Base-by-base conservation (phyloP, 1,139 yeast species). In the Dujonia santamariae region DNA sequence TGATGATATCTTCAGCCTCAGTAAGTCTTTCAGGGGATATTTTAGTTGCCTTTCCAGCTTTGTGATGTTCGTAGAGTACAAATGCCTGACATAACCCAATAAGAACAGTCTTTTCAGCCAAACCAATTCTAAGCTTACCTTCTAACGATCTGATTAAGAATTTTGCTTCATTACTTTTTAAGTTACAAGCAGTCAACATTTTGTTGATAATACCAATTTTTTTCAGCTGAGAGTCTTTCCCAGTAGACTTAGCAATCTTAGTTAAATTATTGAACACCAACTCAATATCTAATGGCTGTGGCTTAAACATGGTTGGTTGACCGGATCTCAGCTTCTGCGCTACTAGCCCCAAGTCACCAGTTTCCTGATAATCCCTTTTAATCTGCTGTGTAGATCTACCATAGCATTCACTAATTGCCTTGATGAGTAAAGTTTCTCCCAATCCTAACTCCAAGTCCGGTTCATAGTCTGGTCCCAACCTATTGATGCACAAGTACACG, bases 381-480 rank as follows among this genome's bases (percentile, higher is more conserved):
- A 92, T 75, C 43, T 82, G 86, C 3, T 78, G 63, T 2, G 78
- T 48, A 0, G 88, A 72, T 39, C 96, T 70, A 1, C 98, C 98
- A 14, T 95, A 90, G 36, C 96, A 79, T 51, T 86, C 96, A 30
- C 90, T 79, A 29, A 92, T 78, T 0, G 98, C 94, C 53, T 90
- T 92, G 51, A 88, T 78, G 26, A 92, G 65, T 13, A 92, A 56
- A 0, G 94, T 80, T 55, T 92, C 98, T 11, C 98, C 99, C 3
- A 92, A 70, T 0, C 98, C 97, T 24, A 92, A 63, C 51, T 92
- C 98, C 41, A 90, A 65, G 26, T 94, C 96, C 0, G 74, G 74
- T 50, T 87, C 96, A 53, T 92, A 92, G 53, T 92, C 98, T 0
- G 98, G 98, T 0, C 97, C 97, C 12, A 92, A 66, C 37, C 94